Percentiles rank a stretch among this genome's conserved stretches.
Evolutionary conservation across 148 eudicot genomes (phyloP).

Genomic region (Selenicereus undatus): DNA sequence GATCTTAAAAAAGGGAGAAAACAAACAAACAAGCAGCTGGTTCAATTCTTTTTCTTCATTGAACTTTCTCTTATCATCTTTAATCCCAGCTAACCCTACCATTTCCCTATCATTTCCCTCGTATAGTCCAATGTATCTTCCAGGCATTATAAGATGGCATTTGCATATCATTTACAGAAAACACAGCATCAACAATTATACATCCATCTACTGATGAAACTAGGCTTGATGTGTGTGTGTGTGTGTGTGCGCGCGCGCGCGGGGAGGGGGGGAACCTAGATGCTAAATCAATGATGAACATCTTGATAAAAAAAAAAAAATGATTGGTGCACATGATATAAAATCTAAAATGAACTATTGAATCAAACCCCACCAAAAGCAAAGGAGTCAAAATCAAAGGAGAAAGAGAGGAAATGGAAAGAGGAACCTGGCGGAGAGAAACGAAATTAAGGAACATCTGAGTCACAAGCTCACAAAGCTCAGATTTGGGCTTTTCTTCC

Average conservation of each 20-base stretch:
- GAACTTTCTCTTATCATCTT: not conserved
- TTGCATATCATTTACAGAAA: not conserved
- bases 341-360: not conserved
- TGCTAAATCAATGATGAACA: too few relatives aligned
- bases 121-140: not conserved
- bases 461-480: conserved; percentile 61
- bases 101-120: not conserved
- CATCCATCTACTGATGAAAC: not conserved
- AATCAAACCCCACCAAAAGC: not conserved
- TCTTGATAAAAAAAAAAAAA: not conserved
- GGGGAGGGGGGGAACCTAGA: too few relatives aligned
- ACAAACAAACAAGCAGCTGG: too few relatives aligned
- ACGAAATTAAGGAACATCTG: conserved; percentile 82
- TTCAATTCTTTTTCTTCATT: not conserved
- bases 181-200: not conserved
- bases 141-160: not conserved
- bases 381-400: not conserved
- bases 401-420: conserved; percentile 9
- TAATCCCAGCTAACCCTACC: not conserved
- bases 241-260: too few relatives aligned
- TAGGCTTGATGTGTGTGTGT: not conserved
- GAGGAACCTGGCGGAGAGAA: conserved; percentile 75
- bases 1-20: not conserved
- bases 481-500: conserved; percentile 48
- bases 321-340: not conserved